Percentiles rank a stretch among this genome's conserved stretches.
These are phyloP conservation scores for Sanchytrium tribonematis DNA, from an alignment of 371 early-diverging fungal species.

Conservation along the genomic window DNA sequence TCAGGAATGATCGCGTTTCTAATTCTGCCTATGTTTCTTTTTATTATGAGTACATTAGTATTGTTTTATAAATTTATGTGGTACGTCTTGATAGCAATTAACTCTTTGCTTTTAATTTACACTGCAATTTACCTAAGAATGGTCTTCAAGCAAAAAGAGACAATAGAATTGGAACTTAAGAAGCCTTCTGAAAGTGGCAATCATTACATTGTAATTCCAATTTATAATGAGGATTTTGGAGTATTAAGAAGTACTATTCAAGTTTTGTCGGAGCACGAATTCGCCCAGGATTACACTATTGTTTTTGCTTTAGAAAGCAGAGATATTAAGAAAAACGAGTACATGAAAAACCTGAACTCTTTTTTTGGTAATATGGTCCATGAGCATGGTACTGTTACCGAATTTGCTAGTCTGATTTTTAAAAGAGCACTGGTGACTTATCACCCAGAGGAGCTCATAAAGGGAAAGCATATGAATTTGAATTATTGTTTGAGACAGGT, in stretches of 20 bases:
- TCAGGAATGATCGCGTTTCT: neutral
- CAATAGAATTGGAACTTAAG: neutral
- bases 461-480: neutral
- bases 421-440: neutral
- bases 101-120: neutral
- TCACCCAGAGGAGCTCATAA: neutral
- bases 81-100: neutral
- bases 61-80: neutral
- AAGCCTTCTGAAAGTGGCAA: neutral
- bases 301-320: neutral
- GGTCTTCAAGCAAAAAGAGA: neutral
- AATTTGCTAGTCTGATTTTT: neutral
- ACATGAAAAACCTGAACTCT: neutral
- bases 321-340: neutral
- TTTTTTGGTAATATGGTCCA: neutral
- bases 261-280: neutral
- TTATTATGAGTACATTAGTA: neutral
- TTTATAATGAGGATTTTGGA: neutral
- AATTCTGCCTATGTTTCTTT: neutral
- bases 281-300: neutral
- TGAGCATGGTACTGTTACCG: neutral
- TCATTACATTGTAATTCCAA: neutral
- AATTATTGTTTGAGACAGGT: neutral
- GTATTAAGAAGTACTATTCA: neutral
- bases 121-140: neutral